Percentiles rank a stretch among this genome's conserved stretches.
These are phyloP conservation scores for Daedalea quercina DNA, from an alignment of 768 basidiomycete genomes.

Conservation along the genomic window DNA sequence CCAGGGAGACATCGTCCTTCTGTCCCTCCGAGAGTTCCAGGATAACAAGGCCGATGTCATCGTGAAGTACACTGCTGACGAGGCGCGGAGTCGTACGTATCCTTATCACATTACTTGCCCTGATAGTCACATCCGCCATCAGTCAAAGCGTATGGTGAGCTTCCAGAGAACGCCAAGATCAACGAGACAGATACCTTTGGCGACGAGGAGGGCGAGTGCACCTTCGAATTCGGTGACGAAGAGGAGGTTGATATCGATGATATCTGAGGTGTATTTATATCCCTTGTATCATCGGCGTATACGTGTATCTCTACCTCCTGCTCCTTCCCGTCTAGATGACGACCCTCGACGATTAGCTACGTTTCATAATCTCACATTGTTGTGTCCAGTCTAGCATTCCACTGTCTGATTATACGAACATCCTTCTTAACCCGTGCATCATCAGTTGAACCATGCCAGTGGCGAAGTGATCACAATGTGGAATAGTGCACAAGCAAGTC, in stretches of 20 bases:
- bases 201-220: constrained; percentile 85
- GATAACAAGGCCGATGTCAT: constrained; percentile 99
- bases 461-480: neutral
- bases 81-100: constrained; percentile 69
- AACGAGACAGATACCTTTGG: constrained; percentile 94
- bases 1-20: constrained; percentile 91
- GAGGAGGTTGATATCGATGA: constrained; percentile 88
- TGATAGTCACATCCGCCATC: constrained; percentile 2
- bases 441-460: neutral
- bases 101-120: neutral
- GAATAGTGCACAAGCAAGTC: no score
- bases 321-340: neutral
- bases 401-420: neutral
- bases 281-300: constrained; percentile 13
- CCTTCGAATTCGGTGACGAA: constrained; percentile 86
- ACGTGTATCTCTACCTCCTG: neutral
- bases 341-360: neutral
- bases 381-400: neutral
- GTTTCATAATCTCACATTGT: neutral
- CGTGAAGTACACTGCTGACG: constrained; percentile 97
- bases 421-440: neutral
- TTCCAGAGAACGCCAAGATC: constrained; percentile 94
- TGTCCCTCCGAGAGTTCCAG: constrained; percentile 97
- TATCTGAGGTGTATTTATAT: constrained; percentile 44
- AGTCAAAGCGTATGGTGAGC: constrained; percentile 97